phyloP scores from a whole-genome alignment of 495 filamentous ascomycete genomes.

The Penicillium canescens region DNA sequence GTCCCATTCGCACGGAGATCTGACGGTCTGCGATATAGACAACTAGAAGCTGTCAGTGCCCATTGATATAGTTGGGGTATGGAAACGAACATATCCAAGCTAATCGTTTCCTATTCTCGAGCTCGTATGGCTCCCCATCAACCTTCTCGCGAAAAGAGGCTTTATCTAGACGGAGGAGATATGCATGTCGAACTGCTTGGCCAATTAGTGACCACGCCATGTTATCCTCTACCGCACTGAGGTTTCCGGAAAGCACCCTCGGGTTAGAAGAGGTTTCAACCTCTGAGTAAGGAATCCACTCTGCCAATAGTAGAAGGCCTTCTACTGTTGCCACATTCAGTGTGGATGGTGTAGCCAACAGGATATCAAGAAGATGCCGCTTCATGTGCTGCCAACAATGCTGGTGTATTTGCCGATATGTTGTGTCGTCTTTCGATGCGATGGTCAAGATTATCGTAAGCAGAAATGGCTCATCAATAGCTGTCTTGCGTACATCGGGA shows the following conservation, averaged over 20 bases:
- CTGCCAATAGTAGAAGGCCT: slow-evolving; percentile 1
- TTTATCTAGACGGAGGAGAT: slow-evolving; percentile 7
- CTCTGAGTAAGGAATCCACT: slow-evolving; percentile 4
- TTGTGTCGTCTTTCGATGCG: background rate
- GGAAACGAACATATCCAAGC: slow-evolving; percentile 1
- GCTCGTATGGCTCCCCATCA: background rate
- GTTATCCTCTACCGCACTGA: slow-evolving; percentile 5
- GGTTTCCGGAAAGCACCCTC: background rate
- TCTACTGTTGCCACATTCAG: slow-evolving; percentile 1
- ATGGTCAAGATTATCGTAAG: slow-evolving; percentile 2
- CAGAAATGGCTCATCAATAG: slow-evolving; percentile 1
- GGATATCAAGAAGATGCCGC: background rate
- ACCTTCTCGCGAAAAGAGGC: slow-evolving; percentile 1
- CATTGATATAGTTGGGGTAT: background rate
- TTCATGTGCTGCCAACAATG: slow-evolving; percentile 4
- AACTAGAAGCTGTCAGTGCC: background rate
- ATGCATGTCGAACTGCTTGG: slow-evolving; percentile 2
- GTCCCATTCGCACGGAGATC: slow-evolving; percentile 9
- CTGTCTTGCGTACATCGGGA: background rate
- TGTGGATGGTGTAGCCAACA: background rate
- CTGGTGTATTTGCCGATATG: slow-evolving; percentile 2
- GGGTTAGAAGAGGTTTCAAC: slow-evolving; percentile 1
- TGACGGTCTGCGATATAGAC: slow-evolving; percentile 6
- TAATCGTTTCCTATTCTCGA: background rate
- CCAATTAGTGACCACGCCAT: slow-evolving; percentile 8